phyloP scores from a whole-genome alignment of 2,329 filamentous ascomycete species.

The Tolypocladium tundrense region DNA sequence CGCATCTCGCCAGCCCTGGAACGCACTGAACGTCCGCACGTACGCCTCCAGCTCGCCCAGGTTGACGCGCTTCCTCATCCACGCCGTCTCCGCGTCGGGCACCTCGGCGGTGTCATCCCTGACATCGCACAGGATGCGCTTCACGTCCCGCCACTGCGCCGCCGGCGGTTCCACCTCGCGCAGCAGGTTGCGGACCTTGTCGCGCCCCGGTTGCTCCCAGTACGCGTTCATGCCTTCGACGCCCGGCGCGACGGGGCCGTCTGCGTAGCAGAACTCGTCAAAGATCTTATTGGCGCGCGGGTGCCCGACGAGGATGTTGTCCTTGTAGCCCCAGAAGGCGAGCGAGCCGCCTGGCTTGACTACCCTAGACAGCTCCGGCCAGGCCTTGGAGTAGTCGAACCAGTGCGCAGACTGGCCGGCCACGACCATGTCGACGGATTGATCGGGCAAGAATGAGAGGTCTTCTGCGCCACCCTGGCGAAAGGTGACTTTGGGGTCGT shows the following conservation, averaged over 20 bases:
- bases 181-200: slow-evolving; percentile 41
- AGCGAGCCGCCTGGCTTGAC: slow-evolving; percentile 45
- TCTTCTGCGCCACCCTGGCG: slow-evolving; percentile 42
- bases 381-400: slow-evolving; percentile 49
- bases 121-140: slow-evolving; percentile 48
- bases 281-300: slow-evolving; percentile 42
- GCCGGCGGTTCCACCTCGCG: slow-evolving; percentile 40
- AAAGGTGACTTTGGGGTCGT: slow-evolving; percentile 35
- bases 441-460: slow-evolving; percentile 36
- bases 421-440: slow-evolving; percentile 39
- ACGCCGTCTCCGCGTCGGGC: slow-evolving; percentile 23
- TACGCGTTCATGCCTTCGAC: slow-evolving; percentile 42
- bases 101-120: slow-evolving; percentile 26
- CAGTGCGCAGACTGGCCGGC: slow-evolving; percentile 53
- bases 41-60: slow-evolving; percentile 52
- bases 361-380: slow-evolving; percentile 43
- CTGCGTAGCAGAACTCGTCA: slow-evolving; percentile 43
- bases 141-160: slow-evolving; percentile 40
- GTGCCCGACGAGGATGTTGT: slow-evolving; percentile 47
- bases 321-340: slow-evolving; percentile 59
- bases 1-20: slow-evolving; percentile 46
- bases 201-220: slow-evolving; percentile 52
- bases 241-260: slow-evolving; percentile 31
- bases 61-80: slow-evolving; percentile 43
- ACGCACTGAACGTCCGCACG: slow-evolving; percentile 49